Evolutionary conservation across 2,329 filamentous ascomycete genomes (phyloP), one percentile per base, ranked within the genome.

Genomic region (Proliferodiscus dingleyae): DNA sequence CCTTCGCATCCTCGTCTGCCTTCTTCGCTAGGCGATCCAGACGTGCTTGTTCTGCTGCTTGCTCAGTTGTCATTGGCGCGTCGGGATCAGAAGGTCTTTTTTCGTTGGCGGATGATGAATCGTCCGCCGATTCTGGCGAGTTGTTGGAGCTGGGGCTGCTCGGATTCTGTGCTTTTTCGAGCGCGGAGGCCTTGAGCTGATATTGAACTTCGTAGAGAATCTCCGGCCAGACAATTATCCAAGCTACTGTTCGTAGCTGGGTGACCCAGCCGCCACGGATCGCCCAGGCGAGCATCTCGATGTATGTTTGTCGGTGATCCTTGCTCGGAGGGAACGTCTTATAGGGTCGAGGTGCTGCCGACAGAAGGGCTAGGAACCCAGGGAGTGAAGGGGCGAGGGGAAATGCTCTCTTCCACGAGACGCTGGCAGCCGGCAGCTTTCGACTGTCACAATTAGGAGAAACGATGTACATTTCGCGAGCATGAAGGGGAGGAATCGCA

Each of bases 191-290:
- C 57, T 85, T 81, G 34, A 88, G 74, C 44, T 82, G 78, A 56
- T 83, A 78, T 41, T 87, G 81, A 3, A 94, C 89, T 53, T 87
- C 83, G 60, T 86, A 83, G 57, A 93, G 82, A 51, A 95, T 86
- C 61, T 91, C 84, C 2, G 86, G 82, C 67, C 83, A 84, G 33
- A 93, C 86, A 40, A 91, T 80, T 34, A 97, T 81, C 73, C 93
- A 95, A 10, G 85, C 88, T 64, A 94, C 96, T 1, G 89, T 93
- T 52, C 89, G 87, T 5, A 98, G 75, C 64, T 96, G 90, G 1
- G 87, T 95, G 1, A 96, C 90, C 87, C 93, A 95, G 11, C 89
- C 89, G 37, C 89, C 86, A 32, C 90, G 82, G 70, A 97, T 81
- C 7, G 98, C 77, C 89, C 91, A 98, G 18, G 89, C 89, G 21